A percentile compares a stretch with the other conserved stretches of the same genome.
These are phyloP conservation scores for Tephrocybe sp. DNA, from an alignment of 768 basidiomycete species.

Conservation along the genomic window DNA sequence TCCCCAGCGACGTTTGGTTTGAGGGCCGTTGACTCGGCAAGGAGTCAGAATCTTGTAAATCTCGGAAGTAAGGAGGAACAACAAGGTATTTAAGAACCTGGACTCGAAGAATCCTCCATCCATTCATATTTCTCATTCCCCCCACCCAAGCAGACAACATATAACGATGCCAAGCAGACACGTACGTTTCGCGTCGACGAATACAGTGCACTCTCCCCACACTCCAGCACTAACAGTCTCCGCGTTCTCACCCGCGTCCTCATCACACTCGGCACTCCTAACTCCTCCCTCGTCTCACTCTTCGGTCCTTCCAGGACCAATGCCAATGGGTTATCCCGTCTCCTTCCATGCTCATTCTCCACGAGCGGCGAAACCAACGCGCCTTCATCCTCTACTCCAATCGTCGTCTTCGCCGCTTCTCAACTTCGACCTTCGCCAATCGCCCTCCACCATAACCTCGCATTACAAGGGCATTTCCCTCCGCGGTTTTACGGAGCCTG, in stretches of 20 bases:
- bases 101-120: background rate
- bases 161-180: slow-evolving; percentile 14
- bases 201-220: slow-evolving; percentile 5
- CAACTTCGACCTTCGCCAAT: slow-evolving; percentile 27
- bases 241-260: background rate
- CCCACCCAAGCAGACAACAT: background rate
- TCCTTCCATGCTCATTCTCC: background rate
- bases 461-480: slow-evolving; percentile 25
- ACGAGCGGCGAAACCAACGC: background rate
- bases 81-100: background rate
- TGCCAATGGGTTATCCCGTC: background rate
- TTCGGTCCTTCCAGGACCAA: background rate
- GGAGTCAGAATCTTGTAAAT: background rate
- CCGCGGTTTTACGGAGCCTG: slow-evolving; percentile 29
- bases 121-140: background rate
- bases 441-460: slow-evolving; percentile 25
- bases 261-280: background rate
- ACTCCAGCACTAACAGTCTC: background rate
- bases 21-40: background rate
- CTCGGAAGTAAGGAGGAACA: background rate
- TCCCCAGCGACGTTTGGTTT: background rate
- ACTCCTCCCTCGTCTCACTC: background rate
- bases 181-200: slow-evolving; percentile 26
- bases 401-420: slow-evolving; percentile 19
- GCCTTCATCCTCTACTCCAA: slow-evolving; percentile 27